These are phyloP conservation scores for Gentiana dahurica DNA, from an alignment of 257 asterid genomes.

Conservation along the genomic window DNA sequence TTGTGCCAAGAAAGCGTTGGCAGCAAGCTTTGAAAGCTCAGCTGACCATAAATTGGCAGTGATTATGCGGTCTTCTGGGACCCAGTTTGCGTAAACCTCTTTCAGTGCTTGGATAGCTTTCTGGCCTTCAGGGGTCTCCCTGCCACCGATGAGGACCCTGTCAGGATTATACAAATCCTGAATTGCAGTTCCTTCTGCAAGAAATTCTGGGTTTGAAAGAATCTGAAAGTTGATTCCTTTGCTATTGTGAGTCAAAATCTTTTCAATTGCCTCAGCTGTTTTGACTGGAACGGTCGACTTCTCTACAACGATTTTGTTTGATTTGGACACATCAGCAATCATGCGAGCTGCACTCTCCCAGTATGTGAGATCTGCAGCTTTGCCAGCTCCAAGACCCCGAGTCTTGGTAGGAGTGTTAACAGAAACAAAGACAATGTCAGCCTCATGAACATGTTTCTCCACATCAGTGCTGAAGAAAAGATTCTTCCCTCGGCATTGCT, in stretches of 20 bases:
- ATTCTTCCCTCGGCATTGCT: constrained; percentile 85
- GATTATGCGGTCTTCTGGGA: constrained; percentile 47
- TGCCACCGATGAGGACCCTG: constrained; percentile 81
- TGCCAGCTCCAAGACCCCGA: constrained; percentile 94
- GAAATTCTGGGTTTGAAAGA: constrained; percentile 82
- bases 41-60: constrained; percentile 77
- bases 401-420: constrained; percentile 96
- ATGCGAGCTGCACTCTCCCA: constrained; percentile 97
- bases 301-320: constrained; percentile 85
- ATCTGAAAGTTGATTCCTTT: constrained; percentile 74
- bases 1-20: constrained; percentile 86
- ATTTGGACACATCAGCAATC: constrained; percentile 89
- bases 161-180: constrained; percentile 73
- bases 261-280: constrained; percentile 89
- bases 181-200: constrained; percentile 86
- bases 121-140: constrained; percentile 65
- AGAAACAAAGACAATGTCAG: constrained; percentile 81
- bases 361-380: constrained; percentile 89
- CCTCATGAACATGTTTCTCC: constrained; percentile 75
- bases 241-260: constrained; percentile 75
- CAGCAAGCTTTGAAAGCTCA: constrained; percentile 79
- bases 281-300: constrained; percentile 89
- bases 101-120: constrained; percentile 53
- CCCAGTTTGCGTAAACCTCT: constrained; percentile 70
- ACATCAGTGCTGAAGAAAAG: constrained; percentile 95